phyloP scores from a whole-genome alignment of 2,329 filamentous ascomycete genomes.

The Talaromyces atroroseus region DNA sequence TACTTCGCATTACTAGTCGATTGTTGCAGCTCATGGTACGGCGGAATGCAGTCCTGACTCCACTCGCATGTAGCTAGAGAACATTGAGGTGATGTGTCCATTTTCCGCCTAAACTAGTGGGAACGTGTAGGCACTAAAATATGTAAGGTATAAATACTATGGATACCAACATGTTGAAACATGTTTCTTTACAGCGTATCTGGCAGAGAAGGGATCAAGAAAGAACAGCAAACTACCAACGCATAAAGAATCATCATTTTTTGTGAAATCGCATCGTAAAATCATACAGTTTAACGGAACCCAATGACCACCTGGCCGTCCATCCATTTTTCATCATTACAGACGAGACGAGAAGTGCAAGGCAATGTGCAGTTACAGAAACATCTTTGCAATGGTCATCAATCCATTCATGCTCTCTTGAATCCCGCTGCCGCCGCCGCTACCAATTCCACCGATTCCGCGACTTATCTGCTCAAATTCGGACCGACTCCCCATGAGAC shows the following conservation, averaged over 20 bases:
- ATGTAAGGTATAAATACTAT: not conserved
- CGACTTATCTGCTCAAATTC: slow-evolving; percentile 10
- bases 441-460: slow-evolving; percentile 16
- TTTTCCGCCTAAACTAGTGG: not conserved
- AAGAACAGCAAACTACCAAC: not conserved
- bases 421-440: slow-evolving; percentile 26
- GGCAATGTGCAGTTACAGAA: slow-evolving; percentile 20
- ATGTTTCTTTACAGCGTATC: not conserved
- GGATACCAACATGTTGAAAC: no score
- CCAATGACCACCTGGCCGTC: not conserved
- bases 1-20: no score
- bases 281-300: not conserved
- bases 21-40: not conserved
- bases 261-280: not conserved
- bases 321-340: not conserved
- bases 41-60: no score
- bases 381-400: slow-evolving; percentile 34
- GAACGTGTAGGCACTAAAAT: not conserved
- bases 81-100: not conserved
- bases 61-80: not conserved
- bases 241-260: not conserved
- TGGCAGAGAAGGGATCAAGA: not conserved
- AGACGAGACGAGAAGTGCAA: not conserved
- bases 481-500: slow-evolving; percentile 29
- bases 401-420: slow-evolving; percentile 27